Evolutionary conservation across 2,329 filamentous ascomycete genomes (phyloP).

Genomic region (Ambrosiella cleistominuta): DNA sequence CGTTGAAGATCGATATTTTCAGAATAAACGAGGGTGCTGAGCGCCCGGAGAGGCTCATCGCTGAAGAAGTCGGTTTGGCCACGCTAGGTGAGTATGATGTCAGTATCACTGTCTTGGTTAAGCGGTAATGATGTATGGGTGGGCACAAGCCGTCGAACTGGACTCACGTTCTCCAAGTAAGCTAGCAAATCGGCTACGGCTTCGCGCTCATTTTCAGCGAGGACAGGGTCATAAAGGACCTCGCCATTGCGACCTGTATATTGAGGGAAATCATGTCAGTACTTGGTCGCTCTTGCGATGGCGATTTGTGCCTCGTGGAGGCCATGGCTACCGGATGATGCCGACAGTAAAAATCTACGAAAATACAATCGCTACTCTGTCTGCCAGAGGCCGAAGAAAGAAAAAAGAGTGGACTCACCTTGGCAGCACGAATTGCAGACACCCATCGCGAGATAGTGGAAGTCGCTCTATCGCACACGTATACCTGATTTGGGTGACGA

Average conservation of each 20-base stretch:
- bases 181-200: slow-evolving; percentile 88
- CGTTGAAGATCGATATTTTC: slow-evolving; percentile 96
- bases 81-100: slow-evolving; percentile 38
- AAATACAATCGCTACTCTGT: not conserved
- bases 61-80: slow-evolving; percentile 97
- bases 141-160: not conserved
- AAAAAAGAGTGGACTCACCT: slow-evolving; percentile 18
- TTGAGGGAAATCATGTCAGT: not conserved
- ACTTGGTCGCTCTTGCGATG: too few relatives aligned
- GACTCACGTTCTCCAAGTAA: slow-evolving; percentile 83
- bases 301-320: too few relatives aligned
- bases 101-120: slow-evolving; percentile 16
- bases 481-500: not conserved
- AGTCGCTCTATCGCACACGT: slow-evolving; percentile 8
- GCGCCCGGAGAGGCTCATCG: slow-evolving; percentile 78
- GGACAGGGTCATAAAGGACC: slow-evolving; percentile 66
- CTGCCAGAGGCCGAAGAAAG: not conserved
- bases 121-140: not conserved
- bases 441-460: slow-evolving; percentile 31
- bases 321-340: too few relatives aligned
- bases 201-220: slow-evolving; percentile 91
- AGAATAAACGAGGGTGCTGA: slow-evolving; percentile 93
- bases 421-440: slow-evolving; percentile 46
- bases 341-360: not conserved
- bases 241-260: slow-evolving; percentile 56